A percentile compares a stretch with the other conserved stretches of the same genome.
phyloP scores from a whole-genome alignment of 169 alveolate species.

The Amoebophrya sp. region DNA sequence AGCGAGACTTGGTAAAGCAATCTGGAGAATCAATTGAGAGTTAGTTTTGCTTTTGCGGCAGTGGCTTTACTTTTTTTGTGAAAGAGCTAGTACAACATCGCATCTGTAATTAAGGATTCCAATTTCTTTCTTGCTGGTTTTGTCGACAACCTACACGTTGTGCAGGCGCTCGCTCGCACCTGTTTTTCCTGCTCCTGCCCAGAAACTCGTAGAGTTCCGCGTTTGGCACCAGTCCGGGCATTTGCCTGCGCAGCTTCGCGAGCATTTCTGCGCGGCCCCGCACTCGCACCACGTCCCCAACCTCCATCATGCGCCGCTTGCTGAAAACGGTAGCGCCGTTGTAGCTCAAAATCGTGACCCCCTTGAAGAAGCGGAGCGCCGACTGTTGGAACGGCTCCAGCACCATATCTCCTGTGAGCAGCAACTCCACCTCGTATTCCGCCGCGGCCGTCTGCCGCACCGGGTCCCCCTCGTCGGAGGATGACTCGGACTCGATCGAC shows the following conservation, averaged over 20 bases:
- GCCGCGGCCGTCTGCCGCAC: neutral
- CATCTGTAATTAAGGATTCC: no score
- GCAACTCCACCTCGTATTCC: neutral
- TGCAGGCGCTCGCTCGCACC: no score
- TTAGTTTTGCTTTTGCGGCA: no score
- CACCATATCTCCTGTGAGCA: neutral
- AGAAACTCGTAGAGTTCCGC: neutral
- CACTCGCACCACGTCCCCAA: neutral
- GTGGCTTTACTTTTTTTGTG: no score
- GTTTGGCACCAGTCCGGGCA: neutral
- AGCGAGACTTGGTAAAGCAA: no score
- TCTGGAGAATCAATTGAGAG: no score
- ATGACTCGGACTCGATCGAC: no score
- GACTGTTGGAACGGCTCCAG: neutral
- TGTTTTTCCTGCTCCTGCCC: neutral
- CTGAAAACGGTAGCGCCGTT: neutral
- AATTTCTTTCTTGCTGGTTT: no score
- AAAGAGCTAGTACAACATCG: no score
- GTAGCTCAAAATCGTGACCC: neutral
- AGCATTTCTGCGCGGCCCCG: neutral
- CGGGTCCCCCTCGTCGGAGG: no score
- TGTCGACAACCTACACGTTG: no score
- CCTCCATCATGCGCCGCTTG: neutral
- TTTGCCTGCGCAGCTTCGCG: neutral
- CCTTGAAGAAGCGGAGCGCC: neutral